These are phyloP conservation scores for Cladophialophora bantiana DNA, from an alignment of 2,329 filamentous ascomycete genomes.

Conservation along the genomic window DNA sequence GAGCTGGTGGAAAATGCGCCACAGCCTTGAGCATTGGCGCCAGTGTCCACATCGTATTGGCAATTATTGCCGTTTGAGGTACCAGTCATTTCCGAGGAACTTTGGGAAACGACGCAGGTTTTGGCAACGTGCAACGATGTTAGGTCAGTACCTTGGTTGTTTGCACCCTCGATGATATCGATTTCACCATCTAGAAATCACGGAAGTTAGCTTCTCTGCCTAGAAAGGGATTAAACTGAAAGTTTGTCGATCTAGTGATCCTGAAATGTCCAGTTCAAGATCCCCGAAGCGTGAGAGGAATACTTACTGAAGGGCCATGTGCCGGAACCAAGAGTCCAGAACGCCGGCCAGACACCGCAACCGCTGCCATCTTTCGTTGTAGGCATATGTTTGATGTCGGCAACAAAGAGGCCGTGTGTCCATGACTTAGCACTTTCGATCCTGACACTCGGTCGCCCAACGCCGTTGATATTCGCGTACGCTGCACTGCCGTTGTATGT, in stretches of 20 bases:
- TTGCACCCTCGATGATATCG: conserved; percentile 62
- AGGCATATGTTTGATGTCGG: conserved; percentile 58
- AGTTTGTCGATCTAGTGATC: background rate
- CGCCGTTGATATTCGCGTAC: conserved; percentile 53
- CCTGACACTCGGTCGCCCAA: conserved; percentile 53
- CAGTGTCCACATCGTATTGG: conserved; percentile 51
- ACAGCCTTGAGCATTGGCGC: conserved; percentile 49
- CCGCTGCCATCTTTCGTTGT: conserved; percentile 42
- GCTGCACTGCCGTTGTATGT: conserved; percentile 41
- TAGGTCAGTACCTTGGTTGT: conserved; percentile 49
- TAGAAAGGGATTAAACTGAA: background rate
- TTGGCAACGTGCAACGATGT: conserved; percentile 58
- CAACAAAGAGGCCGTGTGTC: conserved; percentile 55
- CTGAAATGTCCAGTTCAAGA: too few species aligned
- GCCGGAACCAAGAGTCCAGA: conserved; percentile 49
- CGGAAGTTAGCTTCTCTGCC: background rate
- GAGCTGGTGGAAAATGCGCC: conserved; percentile 44
- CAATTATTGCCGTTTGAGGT: conserved; percentile 50
- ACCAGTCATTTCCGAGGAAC: conserved; percentile 56
- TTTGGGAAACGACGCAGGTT: conserved; percentile 51
- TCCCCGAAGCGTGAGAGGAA: background rate
- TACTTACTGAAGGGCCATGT: conserved; percentile 47
- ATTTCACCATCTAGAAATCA: conserved; percentile 53
- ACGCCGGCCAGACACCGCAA: conserved; percentile 57
- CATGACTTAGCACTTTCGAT: conserved; percentile 54